Evolutionary conservation across 441 rosid genomes (phyloP).

Genomic region (Erodium moschatum): DNA sequence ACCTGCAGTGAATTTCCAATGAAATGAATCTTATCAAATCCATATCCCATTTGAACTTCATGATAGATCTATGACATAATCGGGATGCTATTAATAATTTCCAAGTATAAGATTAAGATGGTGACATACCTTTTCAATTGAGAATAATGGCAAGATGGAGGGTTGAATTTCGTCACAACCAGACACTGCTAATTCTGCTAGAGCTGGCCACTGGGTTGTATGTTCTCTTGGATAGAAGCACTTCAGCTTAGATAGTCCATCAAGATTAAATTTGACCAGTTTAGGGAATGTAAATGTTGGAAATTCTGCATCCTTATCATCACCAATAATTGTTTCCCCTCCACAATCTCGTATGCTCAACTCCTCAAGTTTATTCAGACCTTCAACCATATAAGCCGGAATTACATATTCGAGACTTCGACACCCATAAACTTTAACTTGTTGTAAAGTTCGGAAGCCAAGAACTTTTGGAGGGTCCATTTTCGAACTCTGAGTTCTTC

Average conservation of each 20-base stretch:
- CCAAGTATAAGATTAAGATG: too few species aligned
- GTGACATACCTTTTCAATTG: background rate
- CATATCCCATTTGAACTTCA: background rate
- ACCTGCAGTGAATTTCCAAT: background rate
- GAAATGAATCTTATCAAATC: background rate
- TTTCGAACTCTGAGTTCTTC: background rate
- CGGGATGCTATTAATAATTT: too few species aligned
- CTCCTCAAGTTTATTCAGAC: background rate
- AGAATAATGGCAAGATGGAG: background rate
- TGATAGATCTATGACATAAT: background rate
- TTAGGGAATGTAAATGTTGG: constrained; percentile 5
- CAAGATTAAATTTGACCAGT: background rate
- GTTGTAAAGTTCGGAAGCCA: background rate
- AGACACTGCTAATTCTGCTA: background rate
- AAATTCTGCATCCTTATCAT: background rate
- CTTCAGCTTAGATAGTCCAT: background rate
- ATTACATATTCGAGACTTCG: background rate
- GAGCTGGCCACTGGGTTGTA: constrained; percentile 7
- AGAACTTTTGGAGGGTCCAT: background rate
- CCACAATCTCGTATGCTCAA: background rate
- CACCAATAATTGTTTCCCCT: background rate
- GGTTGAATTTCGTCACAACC: background rate
- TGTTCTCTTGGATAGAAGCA: constrained; percentile 3
- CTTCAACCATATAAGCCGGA: background rate
- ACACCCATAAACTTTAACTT: background rate